Evolutionary conservation across 257 asterid genomes (phyloP).

Genomic region (Leonotis leonurus): DNA sequence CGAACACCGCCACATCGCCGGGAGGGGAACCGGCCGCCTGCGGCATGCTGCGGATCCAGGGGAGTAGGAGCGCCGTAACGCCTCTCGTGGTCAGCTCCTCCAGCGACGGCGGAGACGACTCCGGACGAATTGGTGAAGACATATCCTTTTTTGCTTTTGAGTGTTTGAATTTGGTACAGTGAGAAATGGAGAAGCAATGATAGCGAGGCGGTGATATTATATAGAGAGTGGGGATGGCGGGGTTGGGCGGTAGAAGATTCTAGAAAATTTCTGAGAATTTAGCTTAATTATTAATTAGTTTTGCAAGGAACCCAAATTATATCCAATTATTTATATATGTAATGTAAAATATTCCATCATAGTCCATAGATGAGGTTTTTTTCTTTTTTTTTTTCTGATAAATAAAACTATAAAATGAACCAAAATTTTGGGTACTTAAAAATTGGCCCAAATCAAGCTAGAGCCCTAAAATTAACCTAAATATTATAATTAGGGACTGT

Average conservation of each 20-base stretch:
- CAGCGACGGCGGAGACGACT: conserved; percentile 38
- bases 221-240: background rate
- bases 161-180: background rate
- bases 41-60: conserved; percentile 33
- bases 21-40: conserved; percentile 17
- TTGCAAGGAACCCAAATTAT: no score
- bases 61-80: conserved; percentile 41
- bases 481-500: no score
- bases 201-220: background rate
- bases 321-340: no score
- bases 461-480: no score
- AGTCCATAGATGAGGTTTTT: no score
- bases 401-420: no score
- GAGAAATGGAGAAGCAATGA: background rate
- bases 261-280: background rate
- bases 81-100: conserved; percentile 37
- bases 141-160: background rate
- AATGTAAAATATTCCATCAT: no score
- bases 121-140: conserved; percentile 24
- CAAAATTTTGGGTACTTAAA: no score
- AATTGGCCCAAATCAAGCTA: no score
- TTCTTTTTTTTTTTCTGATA: no score
- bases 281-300: background rate
- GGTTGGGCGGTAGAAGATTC: background rate
- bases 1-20: conserved; percentile 34